A percentile compares a stretch with the other conserved stretches of the same genome.
Conservation (phyloP, 805 yeast genomes). For the Schwanniomyces sp. region DNA sequence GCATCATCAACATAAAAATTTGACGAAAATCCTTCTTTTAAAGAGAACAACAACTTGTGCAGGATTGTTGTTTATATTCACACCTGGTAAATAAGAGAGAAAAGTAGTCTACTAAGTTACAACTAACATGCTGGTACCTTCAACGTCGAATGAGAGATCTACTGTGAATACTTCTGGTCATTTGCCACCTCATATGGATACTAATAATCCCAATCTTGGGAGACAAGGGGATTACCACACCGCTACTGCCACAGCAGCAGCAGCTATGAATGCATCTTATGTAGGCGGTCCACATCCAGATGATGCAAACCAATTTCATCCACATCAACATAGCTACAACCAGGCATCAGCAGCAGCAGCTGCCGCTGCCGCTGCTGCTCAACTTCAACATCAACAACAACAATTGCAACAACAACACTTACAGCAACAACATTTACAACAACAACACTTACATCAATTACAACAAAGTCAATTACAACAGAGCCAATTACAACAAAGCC, state of each 20-base stretch:
- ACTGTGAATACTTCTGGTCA: conserved; percentile 14
- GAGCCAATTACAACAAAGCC: conserved; percentile 12
- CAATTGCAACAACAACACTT: conserved; percentile 13
- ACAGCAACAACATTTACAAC: conserved; percentile 11
- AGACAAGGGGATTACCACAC: conserved; percentile 11
- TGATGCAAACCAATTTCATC: conserved; percentile 10
- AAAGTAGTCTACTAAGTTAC: conserved; percentile 2
- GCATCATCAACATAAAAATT: neutral
- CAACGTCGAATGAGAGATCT: conserved; percentile 30
- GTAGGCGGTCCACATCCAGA: conserved; percentile 11
- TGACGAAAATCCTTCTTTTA: conserved; percentile 3
- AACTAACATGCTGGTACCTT: conserved; percentile 26
- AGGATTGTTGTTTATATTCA: conserved; percentile 23
- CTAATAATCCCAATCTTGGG: conserved; percentile 7
- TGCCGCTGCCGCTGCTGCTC: conserved; percentile 16
- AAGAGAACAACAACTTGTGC: conserved; percentile 17
- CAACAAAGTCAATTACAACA: conserved; percentile 14
- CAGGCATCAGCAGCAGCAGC: conserved; percentile 16
- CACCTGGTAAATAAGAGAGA: conserved; percentile 7
- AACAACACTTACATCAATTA: conserved; percentile 11
- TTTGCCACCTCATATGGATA: conserved; percentile 10
- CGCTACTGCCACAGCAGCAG: conserved; percentile 17
- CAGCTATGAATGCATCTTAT: conserved; percentile 13
- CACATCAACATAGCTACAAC: conserved; percentile 18
- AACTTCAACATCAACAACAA: conserved; percentile 11